Percentiles rank a stretch among this genome's conserved stretches.
Conservation (phyloP, 75 land plant genomes). For the Ceratopteris richardii region DNA sequence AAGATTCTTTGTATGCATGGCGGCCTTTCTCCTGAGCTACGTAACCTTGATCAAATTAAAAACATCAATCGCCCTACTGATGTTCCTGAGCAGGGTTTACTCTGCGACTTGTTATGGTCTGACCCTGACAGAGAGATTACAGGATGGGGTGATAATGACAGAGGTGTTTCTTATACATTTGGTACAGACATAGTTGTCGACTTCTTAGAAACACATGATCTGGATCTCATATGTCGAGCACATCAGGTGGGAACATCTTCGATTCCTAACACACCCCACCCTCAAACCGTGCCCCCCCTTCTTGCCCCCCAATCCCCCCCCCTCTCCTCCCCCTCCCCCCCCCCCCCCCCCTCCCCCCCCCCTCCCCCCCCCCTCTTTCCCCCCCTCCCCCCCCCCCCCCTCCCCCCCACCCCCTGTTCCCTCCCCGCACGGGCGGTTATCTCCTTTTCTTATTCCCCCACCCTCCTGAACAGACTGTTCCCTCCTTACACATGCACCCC, state of each 20-base stretch:
- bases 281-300: no score
- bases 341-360: no score
- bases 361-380: no score
- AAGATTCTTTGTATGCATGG: slow-evolving; percentile 66
- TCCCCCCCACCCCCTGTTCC: no score
- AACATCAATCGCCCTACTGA: slow-evolving; percentile 42
- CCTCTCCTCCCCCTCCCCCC: neutral
- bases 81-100: slow-evolving; percentile 51
- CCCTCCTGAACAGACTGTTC: no score
- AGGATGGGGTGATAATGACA: slow-evolving; percentile 55
- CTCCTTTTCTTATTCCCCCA: no score
- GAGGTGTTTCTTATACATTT: slow-evolving; percentile 54
- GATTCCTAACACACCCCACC: no score
- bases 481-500: no score
- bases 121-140: slow-evolving; percentile 49
- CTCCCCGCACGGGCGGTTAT: no score
- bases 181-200: slow-evolving; percentile 46
- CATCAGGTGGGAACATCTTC: slow-evolving; percentile 36
- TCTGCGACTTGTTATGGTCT: slow-evolving; percentile 59
- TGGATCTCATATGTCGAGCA: slow-evolving; percentile 52
- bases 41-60: slow-evolving; percentile 41
- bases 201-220: slow-evolving; percentile 49
- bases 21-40: slow-evolving; percentile 55
- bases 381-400: no score
- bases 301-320: no score